Evolutionary conservation across 2,329 filamentous ascomycete genomes (phyloP).

Genomic region (Calonectria pseudoturangicola): DNA sequence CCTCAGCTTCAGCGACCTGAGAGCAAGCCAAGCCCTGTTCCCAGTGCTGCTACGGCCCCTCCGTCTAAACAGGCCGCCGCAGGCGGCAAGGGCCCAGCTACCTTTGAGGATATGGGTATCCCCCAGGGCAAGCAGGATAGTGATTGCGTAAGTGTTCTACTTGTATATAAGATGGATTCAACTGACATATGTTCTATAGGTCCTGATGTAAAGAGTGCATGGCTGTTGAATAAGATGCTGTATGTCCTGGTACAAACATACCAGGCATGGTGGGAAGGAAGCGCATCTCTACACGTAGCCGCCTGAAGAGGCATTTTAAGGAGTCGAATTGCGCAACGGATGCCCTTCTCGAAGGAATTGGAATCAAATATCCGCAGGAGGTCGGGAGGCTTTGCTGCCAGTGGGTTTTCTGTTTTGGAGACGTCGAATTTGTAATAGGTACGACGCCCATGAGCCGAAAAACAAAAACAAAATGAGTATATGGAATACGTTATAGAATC

Average conservation of each 20-base stretch:
- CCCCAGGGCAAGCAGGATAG: constrained; percentile 87
- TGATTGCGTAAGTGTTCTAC: constrained; percentile 84
- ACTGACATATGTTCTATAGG: constrained; percentile 43
- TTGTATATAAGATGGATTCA: neutral
- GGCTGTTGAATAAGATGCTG: neutral
- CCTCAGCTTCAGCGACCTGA: constrained; percentile 55
- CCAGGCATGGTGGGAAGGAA: constrained; percentile 7
- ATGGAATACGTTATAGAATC: constrained; percentile 29
- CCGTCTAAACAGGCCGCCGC: constrained; percentile 56
- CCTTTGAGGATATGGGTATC: constrained; percentile 99
- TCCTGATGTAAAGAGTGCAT: constrained; percentile 52
- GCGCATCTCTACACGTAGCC: constrained; percentile 18
- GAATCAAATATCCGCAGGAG: constrained; percentile 28
- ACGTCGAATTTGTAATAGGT: constrained; percentile 33
- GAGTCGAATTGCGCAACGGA: constrained; percentile 31
- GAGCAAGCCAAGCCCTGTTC: constrained; percentile 55
- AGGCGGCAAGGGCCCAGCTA: constrained; percentile 86
- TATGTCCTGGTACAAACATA: constrained; percentile 17
- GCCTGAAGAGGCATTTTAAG: constrained; percentile 30
- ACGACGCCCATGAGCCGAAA: constrained; percentile 33
- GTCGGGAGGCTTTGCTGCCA: constrained; percentile 35
- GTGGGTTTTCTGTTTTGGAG: constrained; percentile 26
- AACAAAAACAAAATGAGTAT: constrained; percentile 31
- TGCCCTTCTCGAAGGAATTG: constrained; percentile 28
- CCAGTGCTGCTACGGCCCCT: constrained; percentile 60